Evolutionary conservation across 164 flowering plant species (phyloP).

Genomic region (Aristolochia californica): DNA sequence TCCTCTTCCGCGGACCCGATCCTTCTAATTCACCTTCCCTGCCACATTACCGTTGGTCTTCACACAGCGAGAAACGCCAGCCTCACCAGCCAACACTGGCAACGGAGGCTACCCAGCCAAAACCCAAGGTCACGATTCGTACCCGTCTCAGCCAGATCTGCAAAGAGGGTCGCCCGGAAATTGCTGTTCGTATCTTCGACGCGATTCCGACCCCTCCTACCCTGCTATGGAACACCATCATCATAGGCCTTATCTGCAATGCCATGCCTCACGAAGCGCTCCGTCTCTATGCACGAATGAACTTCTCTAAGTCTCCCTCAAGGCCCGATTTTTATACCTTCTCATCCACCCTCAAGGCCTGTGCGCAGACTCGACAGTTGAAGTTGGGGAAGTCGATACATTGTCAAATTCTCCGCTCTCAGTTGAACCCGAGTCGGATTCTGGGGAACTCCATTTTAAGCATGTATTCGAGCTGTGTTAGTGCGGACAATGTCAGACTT

Average conservation of each 20-base stretch:
- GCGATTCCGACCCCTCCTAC: slow-evolving; percentile 62
- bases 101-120: neutral
- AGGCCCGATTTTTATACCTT: slow-evolving; percentile 62
- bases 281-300: slow-evolving; percentile 45
- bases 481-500: slow-evolving; percentile 1
- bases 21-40: neutral
- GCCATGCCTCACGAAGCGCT: slow-evolving; percentile 66
- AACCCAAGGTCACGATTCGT: slow-evolving; percentile 30
- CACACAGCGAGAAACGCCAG: neutral
- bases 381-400: slow-evolving; percentile 65
- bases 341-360: slow-evolving; percentile 82
- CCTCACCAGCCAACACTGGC: neutral
- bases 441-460: slow-evolving; percentile 71
- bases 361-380: slow-evolving; percentile 44
- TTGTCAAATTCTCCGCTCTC: slow-evolving; percentile 52
- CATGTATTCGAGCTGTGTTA: slow-evolving; percentile 59
- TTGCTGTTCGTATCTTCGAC: slow-evolving; percentile 74
- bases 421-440: slow-evolving; percentile 38
- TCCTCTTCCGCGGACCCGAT: neutral
- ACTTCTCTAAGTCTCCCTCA: slow-evolving; percentile 8
- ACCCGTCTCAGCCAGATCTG: slow-evolving; percentile 68
- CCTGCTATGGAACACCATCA: slow-evolving; percentile 78
- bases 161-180: slow-evolving; percentile 51
- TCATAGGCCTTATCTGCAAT: slow-evolving; percentile 81
- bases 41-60: neutral